These are phyloP conservation scores for Saccharomyces hybrid DNA, from an alignment of 1,139 yeast genomes.

Conservation along the genomic window DNA sequence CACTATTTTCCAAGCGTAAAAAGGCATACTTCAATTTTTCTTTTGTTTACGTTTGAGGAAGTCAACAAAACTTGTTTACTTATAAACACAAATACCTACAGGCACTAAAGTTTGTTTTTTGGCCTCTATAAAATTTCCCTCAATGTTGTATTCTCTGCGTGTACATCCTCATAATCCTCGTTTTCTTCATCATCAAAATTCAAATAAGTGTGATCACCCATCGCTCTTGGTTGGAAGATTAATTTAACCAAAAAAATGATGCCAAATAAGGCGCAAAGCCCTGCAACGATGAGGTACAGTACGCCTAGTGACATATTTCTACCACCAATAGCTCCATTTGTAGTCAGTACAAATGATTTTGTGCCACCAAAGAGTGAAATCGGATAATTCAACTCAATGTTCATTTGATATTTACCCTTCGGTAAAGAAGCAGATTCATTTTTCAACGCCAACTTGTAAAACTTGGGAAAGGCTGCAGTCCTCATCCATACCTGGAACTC, in stretches of 20 bases:
- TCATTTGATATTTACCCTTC: conserved; percentile 64
- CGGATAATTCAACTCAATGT: conserved; percentile 82
- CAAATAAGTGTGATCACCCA: conserved; percentile 38
- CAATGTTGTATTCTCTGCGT: conserved; percentile 15
- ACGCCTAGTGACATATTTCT: conserved; percentile 82
- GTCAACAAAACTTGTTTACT: background rate
- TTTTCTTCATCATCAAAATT: conserved; percentile 25
- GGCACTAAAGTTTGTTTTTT: background rate
- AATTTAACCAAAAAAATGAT: conserved; percentile 41
- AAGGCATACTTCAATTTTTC: background rate
- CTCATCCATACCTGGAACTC: conserved; percentile 98
- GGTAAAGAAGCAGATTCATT: conserved; percentile 59
- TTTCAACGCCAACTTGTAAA: conserved; percentile 73
- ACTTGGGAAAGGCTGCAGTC: conserved; percentile 81
- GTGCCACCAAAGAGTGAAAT: conserved; percentile 76
- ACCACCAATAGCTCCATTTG: conserved; percentile 86
- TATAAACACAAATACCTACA: background rate
- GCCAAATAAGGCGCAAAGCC: conserved; percentile 48
- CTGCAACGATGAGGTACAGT: conserved; percentile 90
- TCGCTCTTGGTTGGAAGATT: conserved; percentile 40
- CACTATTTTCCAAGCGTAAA: background rate
- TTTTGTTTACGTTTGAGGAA: background rate
- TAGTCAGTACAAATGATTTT: conserved; percentile 71
- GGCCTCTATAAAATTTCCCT: conserved; percentile 25
- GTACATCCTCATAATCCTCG: conserved; percentile 4